Evolutionary conservation across 495 filamentous ascomycete species (phyloP).

Genomic region (Lichina pygmaea): DNA sequence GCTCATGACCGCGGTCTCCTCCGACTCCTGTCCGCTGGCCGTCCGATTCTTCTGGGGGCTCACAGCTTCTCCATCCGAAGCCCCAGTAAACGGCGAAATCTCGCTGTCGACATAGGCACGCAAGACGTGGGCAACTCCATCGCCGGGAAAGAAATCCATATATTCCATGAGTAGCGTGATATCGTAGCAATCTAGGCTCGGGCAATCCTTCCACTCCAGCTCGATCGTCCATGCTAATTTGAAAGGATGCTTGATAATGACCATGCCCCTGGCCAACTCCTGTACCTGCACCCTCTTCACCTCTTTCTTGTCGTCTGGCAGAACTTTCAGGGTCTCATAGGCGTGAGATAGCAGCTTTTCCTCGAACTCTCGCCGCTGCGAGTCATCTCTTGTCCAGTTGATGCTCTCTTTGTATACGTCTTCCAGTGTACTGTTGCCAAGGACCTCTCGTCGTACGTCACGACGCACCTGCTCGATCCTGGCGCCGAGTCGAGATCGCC

Average conservation of each 20-base stretch:
- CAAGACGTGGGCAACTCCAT: slow-evolving; percentile 53
- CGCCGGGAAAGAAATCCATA: slow-evolving; percentile 58
- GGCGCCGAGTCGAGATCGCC: slow-evolving; percentile 69
- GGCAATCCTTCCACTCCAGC: slow-evolving; percentile 67
- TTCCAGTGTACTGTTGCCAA: slow-evolving; percentile 40
- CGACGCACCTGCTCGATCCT: slow-evolving; percentile 52
- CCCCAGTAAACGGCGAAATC: slow-evolving; percentile 40
- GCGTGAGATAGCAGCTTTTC: slow-evolving; percentile 68
- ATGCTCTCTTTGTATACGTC: slow-evolving; percentile 54
- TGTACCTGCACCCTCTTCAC: slow-evolving; percentile 40
- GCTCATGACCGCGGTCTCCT: slow-evolving; percentile 22
- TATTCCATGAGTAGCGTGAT: slow-evolving; percentile 48
- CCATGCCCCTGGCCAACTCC: slow-evolving; percentile 63
- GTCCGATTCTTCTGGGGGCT: no score
- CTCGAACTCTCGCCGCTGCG: slow-evolving; percentile 57
- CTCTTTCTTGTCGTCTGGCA: slow-evolving; percentile 34
- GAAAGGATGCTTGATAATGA: slow-evolving; percentile 85
- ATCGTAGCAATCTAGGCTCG: slow-evolving; percentile 46
- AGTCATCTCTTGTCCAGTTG: slow-evolving; percentile 75
- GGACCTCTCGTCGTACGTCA: slow-evolving; percentile 71
- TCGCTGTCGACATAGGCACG: slow-evolving; percentile 59
- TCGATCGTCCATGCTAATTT: slow-evolving; percentile 72
- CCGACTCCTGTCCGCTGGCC: no score
- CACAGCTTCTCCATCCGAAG: slow-evolving; percentile 5
- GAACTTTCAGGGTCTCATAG: slow-evolving; percentile 44